Evolutionary conservation across 106 monocot species (phyloP).

Genomic region (Allium cepa): DNA sequence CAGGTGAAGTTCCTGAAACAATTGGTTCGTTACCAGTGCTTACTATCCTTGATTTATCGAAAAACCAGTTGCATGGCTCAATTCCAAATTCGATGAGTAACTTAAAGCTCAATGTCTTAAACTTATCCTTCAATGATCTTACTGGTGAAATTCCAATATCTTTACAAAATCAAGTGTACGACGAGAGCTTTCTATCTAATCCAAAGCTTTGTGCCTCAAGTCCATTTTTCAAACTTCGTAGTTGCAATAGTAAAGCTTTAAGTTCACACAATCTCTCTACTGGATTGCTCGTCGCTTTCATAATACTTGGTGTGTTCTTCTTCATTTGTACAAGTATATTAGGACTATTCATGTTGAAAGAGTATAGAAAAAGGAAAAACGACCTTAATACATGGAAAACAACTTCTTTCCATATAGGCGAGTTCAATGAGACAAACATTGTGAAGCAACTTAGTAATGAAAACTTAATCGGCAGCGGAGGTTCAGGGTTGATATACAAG

Average conservation of each 20-base stretch:
- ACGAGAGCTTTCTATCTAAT: slow-evolving; percentile 43
- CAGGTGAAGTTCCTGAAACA: slow-evolving; percentile 43
- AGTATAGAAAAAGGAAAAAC: slow-evolving; percentile 6
- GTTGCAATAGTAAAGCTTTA: not conserved
- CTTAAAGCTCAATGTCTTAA: slow-evolving; percentile 33
- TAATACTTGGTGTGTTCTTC: slow-evolving; percentile 19
- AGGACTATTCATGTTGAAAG: slow-evolving; percentile 19
- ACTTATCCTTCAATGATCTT: slow-evolving; percentile 71
- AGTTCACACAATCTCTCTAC: slow-evolving; percentile 2
- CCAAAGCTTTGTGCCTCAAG: slow-evolving; percentile 26
- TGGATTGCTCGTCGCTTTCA: slow-evolving; percentile 19
- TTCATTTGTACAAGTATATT: slow-evolving; percentile 12
- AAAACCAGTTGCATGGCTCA: slow-evolving; percentile 47
- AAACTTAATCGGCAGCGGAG: slow-evolving; percentile 46
- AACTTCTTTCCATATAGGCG: slow-evolving; percentile 31
- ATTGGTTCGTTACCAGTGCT: slow-evolving; percentile 49
- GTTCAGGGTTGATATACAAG: slow-evolving; percentile 32
- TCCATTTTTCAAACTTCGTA: slow-evolving; percentile 7
- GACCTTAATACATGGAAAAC: slow-evolving; percentile 29
- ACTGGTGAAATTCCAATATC: slow-evolving; percentile 41
- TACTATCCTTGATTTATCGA: slow-evolving; percentile 48
- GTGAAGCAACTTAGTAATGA: slow-evolving; percentile 21
- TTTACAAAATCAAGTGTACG: slow-evolving; percentile 21
- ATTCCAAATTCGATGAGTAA: slow-evolving; percentile 31
- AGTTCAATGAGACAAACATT: slow-evolving; percentile 35